A percentile compares a stretch with the other conserved stretches of the same genome.
Conservation (phyloP, 2,329 filamentous ascomycete genomes). For the Penicillium sclerotiorum region DNA sequence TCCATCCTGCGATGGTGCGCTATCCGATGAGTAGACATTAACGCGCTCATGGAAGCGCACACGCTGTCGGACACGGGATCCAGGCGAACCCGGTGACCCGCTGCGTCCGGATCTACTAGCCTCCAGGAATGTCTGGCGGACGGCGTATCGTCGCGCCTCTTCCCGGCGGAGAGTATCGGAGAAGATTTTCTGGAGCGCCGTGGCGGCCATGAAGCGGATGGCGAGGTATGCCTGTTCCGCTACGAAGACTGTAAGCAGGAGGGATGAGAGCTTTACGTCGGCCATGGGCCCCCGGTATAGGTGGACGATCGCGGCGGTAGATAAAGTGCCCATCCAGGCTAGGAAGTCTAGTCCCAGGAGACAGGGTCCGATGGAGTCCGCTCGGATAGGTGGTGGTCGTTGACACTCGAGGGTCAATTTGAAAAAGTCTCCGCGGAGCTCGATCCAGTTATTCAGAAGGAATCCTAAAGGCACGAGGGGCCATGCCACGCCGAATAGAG, state of each 20-base stretch:
- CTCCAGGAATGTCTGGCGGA: slow-evolving; percentile 75
- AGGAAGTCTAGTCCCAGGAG: slow-evolving; percentile 82
- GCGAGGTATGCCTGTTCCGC: slow-evolving; percentile 83
- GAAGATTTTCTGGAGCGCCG: slow-evolving; percentile 75
- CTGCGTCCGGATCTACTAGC: not conserved
- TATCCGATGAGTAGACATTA: slow-evolving; percentile 33
- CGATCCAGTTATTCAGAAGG: slow-evolving; percentile 93
- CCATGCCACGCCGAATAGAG: slow-evolving; percentile 92
- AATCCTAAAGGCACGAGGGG: slow-evolving; percentile 88
- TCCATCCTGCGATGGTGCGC: slow-evolving; percentile 29
- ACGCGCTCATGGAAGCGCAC: slow-evolving; percentile 40
- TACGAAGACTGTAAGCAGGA: slow-evolving; percentile 77
- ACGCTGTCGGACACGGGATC: slow-evolving; percentile 20
- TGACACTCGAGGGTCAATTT: slow-evolving; percentile 92
- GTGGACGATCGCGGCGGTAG: slow-evolving; percentile 83
- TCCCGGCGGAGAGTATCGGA: slow-evolving; percentile 82
- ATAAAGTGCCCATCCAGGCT: slow-evolving; percentile 91
- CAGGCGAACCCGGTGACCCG: slow-evolving; percentile 13
- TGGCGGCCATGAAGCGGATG: slow-evolving; percentile 69
- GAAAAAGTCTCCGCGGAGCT: slow-evolving; percentile 87
- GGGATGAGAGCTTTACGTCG: slow-evolving; percentile 72
- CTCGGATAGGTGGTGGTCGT: slow-evolving; percentile 83
- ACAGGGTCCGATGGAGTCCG: slow-evolving; percentile 94
- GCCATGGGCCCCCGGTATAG: slow-evolving; percentile 73
- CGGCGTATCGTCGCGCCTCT: slow-evolving; percentile 72